These are phyloP conservation scores for Cicer cuneatum DNA, from an alignment of 306 rosid genomes.

Conservation along the genomic window DNA sequence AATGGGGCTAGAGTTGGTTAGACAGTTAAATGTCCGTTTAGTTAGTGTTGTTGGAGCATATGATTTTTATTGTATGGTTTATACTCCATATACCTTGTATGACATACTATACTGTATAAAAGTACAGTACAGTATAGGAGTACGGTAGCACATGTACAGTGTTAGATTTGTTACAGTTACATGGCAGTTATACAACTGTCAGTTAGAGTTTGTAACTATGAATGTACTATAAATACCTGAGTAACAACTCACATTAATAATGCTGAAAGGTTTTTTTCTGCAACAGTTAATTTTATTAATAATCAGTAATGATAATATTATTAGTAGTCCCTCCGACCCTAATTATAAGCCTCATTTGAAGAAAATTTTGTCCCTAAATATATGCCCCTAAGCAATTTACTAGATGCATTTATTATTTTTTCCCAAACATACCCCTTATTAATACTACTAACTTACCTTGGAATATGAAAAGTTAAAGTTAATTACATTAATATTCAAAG, in stretches of 20 bases:
- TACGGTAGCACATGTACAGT: not conserved
- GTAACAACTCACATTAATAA: not conserved
- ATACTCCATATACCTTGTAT: not conserved
- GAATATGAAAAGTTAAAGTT: too few species aligned
- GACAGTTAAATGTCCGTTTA: constrained; percentile 3
- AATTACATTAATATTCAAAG: too few species aligned
- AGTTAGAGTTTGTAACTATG: constrained; percentile 6
- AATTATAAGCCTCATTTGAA: too few species aligned
- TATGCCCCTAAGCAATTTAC: too few species aligned
- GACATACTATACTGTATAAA: not conserved
- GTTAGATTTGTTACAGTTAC: not conserved
- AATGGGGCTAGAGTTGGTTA: constrained; percentile 10
- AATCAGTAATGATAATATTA: too few species aligned
- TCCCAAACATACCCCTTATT: too few species aligned
- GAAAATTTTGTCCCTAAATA: too few species aligned
- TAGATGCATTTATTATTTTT: too few species aligned
- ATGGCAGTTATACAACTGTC: not conserved
- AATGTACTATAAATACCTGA: not conserved
- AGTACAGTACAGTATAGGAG: not conserved
- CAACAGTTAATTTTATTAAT: too few species aligned
- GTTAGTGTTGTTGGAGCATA: not conserved
- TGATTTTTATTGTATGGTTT: constrained; percentile 13
- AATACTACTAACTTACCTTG: too few species aligned
- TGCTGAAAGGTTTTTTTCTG: not conserved
- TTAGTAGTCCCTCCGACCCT: too few species aligned